These are phyloP conservation scores for Hemisphaericaspora xylanilytica DNA, from an alignment of 1,139 yeast species.

Conservation along the genomic window DNA sequence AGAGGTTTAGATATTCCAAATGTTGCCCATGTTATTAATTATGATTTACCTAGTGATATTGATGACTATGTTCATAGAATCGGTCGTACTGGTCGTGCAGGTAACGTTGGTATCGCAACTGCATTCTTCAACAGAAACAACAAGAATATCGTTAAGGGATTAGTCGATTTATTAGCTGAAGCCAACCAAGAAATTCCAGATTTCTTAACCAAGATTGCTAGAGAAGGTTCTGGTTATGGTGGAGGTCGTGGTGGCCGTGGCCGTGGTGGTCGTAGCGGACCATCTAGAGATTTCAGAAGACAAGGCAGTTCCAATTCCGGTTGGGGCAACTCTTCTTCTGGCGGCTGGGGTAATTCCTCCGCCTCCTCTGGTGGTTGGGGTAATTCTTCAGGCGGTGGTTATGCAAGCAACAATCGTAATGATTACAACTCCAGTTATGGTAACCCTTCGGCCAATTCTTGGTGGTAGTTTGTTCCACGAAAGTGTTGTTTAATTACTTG, in stretches of 20 bases:
- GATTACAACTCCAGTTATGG: conserved; percentile 29
- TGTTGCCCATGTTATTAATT: conserved; percentile 90
- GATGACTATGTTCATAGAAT: conserved; percentile 93
- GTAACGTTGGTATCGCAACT: conserved; percentile 94
- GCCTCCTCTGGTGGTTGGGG: conserved; percentile 29
- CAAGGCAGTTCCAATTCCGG: conserved; percentile 28
- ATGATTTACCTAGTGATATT: conserved; percentile 80
- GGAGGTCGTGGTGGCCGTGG: too few relatives aligned
- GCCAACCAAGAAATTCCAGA: too few relatives aligned
- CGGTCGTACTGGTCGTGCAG: conserved; percentile 94
- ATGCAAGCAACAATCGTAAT: conserved; percentile 12
- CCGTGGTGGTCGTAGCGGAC: too few relatives aligned
- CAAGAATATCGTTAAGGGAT: too few relatives aligned
- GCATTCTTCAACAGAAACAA: too few relatives aligned
- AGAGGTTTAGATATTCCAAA: conserved; percentile 97
- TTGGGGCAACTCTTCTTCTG: conserved; percentile 24
- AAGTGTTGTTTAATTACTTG: conserved; percentile 3
- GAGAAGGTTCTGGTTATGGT: too few relatives aligned
- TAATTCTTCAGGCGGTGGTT: conserved; percentile 15
- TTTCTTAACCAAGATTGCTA: too few relatives aligned
- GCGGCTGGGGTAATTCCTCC: conserved; percentile 13
- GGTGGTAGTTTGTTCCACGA: conserved; percentile 32
- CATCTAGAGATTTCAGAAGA: too few relatives aligned
- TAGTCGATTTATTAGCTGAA: too few relatives aligned
- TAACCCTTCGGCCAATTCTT: conserved; percentile 36